Conservation (phyloP, 495 filamentous ascomycete species). For the Penicillium waksmanii region DNA sequence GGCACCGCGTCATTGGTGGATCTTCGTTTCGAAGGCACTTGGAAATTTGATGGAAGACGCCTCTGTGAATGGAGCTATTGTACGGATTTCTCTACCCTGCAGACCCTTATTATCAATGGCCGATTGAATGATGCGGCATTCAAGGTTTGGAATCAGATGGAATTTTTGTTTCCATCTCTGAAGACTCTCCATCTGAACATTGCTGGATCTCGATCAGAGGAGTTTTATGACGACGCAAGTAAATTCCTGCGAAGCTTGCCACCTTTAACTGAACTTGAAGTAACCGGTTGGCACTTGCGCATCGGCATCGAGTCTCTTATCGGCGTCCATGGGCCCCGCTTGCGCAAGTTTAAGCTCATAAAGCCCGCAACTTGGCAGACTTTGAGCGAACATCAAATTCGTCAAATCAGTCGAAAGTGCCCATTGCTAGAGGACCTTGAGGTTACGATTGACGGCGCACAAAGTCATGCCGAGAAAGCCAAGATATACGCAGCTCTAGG, state of each 20-base stretch:
- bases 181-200: neutral
- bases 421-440: neutral
- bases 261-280: neutral
- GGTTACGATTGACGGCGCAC: neutral
- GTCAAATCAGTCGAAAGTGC: neutral
- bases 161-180: neutral
- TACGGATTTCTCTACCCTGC: neutral
- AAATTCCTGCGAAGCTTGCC: neutral
- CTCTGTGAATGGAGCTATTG: neutral
- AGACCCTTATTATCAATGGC: neutral
- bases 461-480: neutral
- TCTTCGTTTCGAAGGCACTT: neutral
- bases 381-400: neutral
- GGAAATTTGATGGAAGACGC: too few species aligned
- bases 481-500: neutral
- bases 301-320: neutral
- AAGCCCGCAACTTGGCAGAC: neutral
- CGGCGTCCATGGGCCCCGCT: neutral
- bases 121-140: neutral
- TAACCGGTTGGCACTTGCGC: neutral
- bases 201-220: neutral
- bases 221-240: neutral
- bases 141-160: neutral
- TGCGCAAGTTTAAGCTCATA: neutral
- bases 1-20: neutral